Base-by-base conservation (phyloP, 78 protist species). In the Dictyostelium citrinum region DNA sequence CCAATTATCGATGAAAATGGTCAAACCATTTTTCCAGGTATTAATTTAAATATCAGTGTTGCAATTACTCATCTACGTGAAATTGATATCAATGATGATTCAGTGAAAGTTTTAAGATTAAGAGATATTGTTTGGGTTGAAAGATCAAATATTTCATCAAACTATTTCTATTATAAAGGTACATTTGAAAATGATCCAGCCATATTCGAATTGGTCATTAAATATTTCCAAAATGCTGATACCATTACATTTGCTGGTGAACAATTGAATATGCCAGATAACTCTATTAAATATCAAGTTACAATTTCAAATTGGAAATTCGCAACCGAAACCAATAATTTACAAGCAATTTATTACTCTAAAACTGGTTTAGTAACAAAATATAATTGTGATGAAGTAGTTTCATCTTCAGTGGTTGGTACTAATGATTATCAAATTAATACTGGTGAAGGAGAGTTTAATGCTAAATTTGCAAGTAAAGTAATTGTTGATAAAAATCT, bases 291-390 rank as follows among this genome's bases (percentile, higher is more conserved):
- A 46, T 88, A 61, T 43, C 39, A 61, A 68, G 41, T 88, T 20
- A 3, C 20, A 0, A 61, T 88, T 31, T 33, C 51, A 4, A 60
- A 78, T 20, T 88, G 93, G 93, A 14, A 5, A 10, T 88, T 76
- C 24, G 14, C 22, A 17, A 67, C 1, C 0, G 5, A 49, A 29
- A 17, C 49, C 29, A 88, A 78, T 46, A 17, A 55, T 12, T 39
- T 88, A 5, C 93, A 88, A 67, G n/a, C 72, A 10, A 70, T 88
- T 41, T 88, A 78, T 77, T 35, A 67, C 16, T 64, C 93, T 8
- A 64, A 43, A 64, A 27, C 88, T 14, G 41, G 17, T 22, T n/a
- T 35, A 27, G 8, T 20, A 0, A 6, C 77, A 41, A 16, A 10
- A 24, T 67, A 41, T 7, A 51, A 82, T 3, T 82, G 88, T 82